Base-by-base conservation (phyloP, 2,329 filamentous ascomycete genomes). In the Harringtonia aguacate region DNA sequence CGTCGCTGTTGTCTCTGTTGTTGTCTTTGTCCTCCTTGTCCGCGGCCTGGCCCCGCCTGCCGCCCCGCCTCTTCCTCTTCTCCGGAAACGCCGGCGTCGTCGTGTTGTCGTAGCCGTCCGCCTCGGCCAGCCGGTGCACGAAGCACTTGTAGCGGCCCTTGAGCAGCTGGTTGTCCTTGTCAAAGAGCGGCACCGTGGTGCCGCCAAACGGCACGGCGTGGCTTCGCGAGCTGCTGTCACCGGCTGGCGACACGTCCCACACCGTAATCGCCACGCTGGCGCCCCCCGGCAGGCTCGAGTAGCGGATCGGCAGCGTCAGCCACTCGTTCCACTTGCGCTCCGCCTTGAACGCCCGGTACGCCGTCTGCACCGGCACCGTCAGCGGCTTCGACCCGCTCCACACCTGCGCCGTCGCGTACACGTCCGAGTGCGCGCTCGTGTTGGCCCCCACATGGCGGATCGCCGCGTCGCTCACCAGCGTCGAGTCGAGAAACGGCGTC, bases 381-480 rank as follows among this genome's bases (percentile, higher is more conserved):
- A 98, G 68, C 30, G 90, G 88, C 61, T 98, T 98, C 24, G 89
- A 95, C 56, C 94, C 88, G 13, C 89, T 86, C 84, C 90, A 98
- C 56, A 97, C 75, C 62, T 97, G 92, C 9, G 83, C 84, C 1
- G 89, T 95, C 39, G 94, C 81, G 58, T 90, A 95, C 39, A 98
- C 80, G 60, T 98, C 92, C 22, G 88, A 95, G 58, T 83, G 69
- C 1, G 82, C 70, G 61, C 85, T 88, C 50, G 44, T 48, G 56
- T 90, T 92, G 18, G 90, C 95, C 41, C 87, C 90, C 44, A 92
- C 75, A 59, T 97, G 85, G 51, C 88, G 79, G 27, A 97, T 71
- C 45, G 94, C 84, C 1, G 89, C 81, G 45, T 81, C 74, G 49
- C 83, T 77, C 37, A 95, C 67, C 21, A 97, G 75, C 1, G 81